A percentile compares a stretch with the other conserved stretches of the same genome.
Conservation (phyloP, 1,284 basidiomycete species). For the Apiotrichum sp. region DNA sequence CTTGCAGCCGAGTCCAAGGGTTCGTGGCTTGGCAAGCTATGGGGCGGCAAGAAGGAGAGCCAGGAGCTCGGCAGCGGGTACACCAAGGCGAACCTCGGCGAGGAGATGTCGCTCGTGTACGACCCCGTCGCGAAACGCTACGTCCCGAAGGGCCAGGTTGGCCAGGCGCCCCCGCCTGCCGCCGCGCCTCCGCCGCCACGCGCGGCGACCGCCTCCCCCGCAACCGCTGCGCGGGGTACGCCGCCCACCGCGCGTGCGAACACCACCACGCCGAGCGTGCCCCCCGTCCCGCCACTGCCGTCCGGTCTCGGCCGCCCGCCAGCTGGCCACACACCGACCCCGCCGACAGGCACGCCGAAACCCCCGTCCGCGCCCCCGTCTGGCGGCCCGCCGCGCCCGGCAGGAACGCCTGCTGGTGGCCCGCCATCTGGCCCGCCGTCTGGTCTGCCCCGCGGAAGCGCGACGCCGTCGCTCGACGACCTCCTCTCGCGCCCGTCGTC, state of each 20-base stretch:
- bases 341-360: not conserved
- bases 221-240: slow-evolving; percentile 50
- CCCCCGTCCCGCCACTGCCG: slow-evolving; percentile 47
- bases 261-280: slow-evolving; percentile 18
- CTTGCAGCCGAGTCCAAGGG: slow-evolving; percentile 4
- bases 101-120: slow-evolving; percentile 86
- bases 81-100: slow-evolving; percentile 73
- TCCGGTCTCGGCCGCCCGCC: slow-evolving; percentile 15
- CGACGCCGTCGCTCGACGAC: slow-evolving; percentile 45
- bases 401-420: slow-evolving; percentile 1
- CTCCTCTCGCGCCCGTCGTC: slow-evolving; percentile 40
- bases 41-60: slow-evolving; percentile 55
- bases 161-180: slow-evolving; percentile 51
- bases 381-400: not conserved
- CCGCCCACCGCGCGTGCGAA: slow-evolving; percentile 48
- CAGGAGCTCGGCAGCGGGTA: slow-evolving; percentile 55
- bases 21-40: slow-evolving; percentile 56
- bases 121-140: slow-evolving; percentile 92
- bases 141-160: slow-evolving; percentile 85
- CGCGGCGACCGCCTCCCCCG: slow-evolving; percentile 74
- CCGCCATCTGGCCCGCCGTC: slow-evolving; percentile 11
- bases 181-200: slow-evolving; percentile 58
- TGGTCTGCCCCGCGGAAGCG: slow-evolving; percentile 16
- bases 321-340: not conserved
- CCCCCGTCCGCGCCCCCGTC: not conserved